phyloP scores from a whole-genome alignment of 805 yeast species.

The Ogataea corticis region DNA sequence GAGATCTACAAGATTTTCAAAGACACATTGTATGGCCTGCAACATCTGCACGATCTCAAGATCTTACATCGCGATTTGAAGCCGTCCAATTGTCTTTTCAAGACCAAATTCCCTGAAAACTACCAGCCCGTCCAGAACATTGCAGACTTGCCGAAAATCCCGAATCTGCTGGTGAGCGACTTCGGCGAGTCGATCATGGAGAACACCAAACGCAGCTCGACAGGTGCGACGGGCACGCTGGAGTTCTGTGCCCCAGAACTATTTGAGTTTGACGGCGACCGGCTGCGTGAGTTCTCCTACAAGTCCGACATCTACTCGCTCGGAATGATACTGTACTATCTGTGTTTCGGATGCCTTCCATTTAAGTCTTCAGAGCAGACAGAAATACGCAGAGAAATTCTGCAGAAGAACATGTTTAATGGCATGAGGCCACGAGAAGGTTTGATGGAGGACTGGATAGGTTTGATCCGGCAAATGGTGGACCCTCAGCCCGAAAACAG shows the following conservation, averaged over 20 bases:
- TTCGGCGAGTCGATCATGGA: conserved; percentile 86
- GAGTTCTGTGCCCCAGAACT: conserved; percentile 90
- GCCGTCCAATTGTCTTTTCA: conserved; percentile 82
- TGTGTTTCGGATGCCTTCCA: conserved; percentile 74
- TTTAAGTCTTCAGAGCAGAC: conserved; percentile 38
- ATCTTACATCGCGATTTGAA: conserved; percentile 87
- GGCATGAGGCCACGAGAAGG: conserved; percentile 14
- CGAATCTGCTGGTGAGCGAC: conserved; percentile 79
- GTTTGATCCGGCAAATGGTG: conserved; percentile 22
- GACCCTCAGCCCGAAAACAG: conserved; percentile 39
- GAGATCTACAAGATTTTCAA: conserved; percentile 70
- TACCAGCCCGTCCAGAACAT: conserved; percentile 27
- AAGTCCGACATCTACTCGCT: conserved; percentile 79
- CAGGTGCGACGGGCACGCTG: conserved; percentile 85
- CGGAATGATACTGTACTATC: conserved; percentile 77
- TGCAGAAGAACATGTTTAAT: conserved; percentile 21
- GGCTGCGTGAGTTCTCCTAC: conserved; percentile 59
- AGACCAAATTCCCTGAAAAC: conserved; percentile 30
- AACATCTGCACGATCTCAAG: conserved; percentile 69
- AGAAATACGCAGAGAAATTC: conserved; percentile 28
- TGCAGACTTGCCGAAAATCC: conserved; percentile 41
- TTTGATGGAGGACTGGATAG: conserved; percentile 37
- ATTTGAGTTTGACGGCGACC: conserved; percentile 39
- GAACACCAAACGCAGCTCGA: conserved; percentile 61
- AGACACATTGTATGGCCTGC: conserved; percentile 70